Percentiles rank a stretch among this genome's conserved stretches.
Conservation (phyloP, 805 yeast species). For the Saccharomycopsis amapae region DNA sequence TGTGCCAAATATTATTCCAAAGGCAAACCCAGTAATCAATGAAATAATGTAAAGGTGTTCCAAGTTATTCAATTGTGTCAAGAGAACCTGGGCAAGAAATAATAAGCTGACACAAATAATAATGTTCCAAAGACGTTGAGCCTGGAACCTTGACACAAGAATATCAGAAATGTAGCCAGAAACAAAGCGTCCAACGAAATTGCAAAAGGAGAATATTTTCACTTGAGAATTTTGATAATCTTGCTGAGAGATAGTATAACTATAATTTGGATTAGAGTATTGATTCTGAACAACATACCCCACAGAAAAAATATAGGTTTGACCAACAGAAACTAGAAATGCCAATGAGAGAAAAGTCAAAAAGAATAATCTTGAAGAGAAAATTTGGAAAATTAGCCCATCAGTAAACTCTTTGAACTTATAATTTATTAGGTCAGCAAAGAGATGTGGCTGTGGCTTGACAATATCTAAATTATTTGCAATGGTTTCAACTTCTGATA, state of each 20-base stretch:
- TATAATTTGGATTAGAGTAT: constrained; percentile 21
- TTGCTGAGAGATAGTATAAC: constrained; percentile 6
- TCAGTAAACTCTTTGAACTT: neutral
- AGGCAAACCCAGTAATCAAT: constrained; percentile 51
- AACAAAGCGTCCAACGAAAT: constrained; percentile 28
- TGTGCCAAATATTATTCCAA: constrained; percentile 66
- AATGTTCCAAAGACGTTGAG: constrained; percentile 64
- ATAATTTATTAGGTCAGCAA: too few relatives aligned
- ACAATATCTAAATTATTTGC: neutral
- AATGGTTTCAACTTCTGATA: neutral
- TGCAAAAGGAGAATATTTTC: constrained; percentile 14
- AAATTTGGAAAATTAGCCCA: constrained; percentile 9
- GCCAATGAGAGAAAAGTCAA: constrained; percentile 9
- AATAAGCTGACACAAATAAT: constrained; percentile 34
- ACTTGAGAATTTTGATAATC: constrained; percentile 18
- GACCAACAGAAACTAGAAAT: constrained; percentile 37
- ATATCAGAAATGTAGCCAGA: constrained; percentile 64
- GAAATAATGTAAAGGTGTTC: constrained; percentile 44
- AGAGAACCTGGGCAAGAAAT: constrained; percentile 32
- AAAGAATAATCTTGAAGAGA: constrained; percentile 16
- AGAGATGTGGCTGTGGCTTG: neutral
- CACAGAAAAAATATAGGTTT: constrained; percentile 63
- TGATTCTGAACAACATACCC: constrained; percentile 62
- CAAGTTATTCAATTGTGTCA: constrained; percentile 33
- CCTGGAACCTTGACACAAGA: constrained; percentile 40